Base-by-base conservation (phyloP, 257 asterid species). In the Scutellaria galericulata region DNA sequence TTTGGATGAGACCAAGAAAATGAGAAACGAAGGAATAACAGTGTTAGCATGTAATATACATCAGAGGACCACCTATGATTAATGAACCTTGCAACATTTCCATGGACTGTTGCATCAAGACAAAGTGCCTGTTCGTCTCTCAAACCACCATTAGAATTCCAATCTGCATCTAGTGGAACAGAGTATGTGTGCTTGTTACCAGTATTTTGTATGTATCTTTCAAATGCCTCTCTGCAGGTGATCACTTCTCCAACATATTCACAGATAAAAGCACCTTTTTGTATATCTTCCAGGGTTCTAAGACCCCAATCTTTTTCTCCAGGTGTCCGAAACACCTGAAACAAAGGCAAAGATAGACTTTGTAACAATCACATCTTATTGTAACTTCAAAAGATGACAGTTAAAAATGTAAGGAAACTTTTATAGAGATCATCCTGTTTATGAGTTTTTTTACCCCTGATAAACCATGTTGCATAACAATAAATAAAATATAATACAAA, bases 221-320 rank as follows among this genome's bases (percentile, higher is more conserved):
- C 84, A 63, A 35, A 75, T 57, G 81, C 42, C 72, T 85, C 88
- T 7, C 47, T 70, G 60, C 46, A 72, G 59, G 94, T 88, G 72
- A 88, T 77, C 18, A 85, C 83, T 62, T 85, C 90, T 52, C 93
- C 93, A 8, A 82, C 86, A 37, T 83, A 77, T 46, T 82, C 82
- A 74, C 92, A 89, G 35, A 89, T 73, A 79, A 89, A 89, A 35
- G 96, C 83, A 45, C 96, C 92, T 79, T 78, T 80, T 40, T 92
- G 89, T 46, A 90, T 40, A 55, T 78, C 87, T 79, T 87, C 92
- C 18, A 90, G 87, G 15, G 87, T 75, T 68, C 90, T 82, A 31
- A 87, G 73, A 14, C 96, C 96, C 96, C 94, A 90, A 22, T 94
- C 96, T 80, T 87, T 90, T 47, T 77, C 81, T 2, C 73, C 88